Evolutionary conservation across 352 stramenopile genomes (phyloP).

Genomic region (Pythium folliculosum): DNA sequence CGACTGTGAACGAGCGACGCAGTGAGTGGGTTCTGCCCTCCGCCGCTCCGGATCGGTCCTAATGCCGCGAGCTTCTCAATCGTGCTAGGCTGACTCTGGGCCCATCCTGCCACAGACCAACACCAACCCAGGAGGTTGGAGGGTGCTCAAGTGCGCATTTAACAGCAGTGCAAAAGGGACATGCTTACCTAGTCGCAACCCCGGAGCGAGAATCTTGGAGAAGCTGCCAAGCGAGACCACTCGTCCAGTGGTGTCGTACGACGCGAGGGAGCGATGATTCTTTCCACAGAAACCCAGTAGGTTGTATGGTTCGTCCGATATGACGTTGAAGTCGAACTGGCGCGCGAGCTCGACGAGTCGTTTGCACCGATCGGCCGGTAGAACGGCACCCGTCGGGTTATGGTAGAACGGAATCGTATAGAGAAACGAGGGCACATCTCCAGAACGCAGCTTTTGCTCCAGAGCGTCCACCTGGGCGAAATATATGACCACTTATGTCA

Average conservation of each 20-base stretch:
- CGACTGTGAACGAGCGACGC: constrained; percentile 78
- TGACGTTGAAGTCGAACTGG: constrained; percentile 82
- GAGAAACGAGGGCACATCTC: constrained; percentile 83
- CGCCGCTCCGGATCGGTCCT: constrained; percentile 86
- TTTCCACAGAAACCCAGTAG: constrained; percentile 76
- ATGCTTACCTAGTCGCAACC: constrained; percentile 82
- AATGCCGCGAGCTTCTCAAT: constrained; percentile 60
- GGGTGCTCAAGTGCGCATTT: background rate
- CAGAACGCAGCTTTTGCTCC: constrained; percentile 56
- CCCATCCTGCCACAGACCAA: constrained; percentile 43
- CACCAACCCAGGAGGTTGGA: background rate
- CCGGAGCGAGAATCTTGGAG: constrained; percentile 94
- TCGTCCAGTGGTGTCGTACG: constrained; percentile 59
- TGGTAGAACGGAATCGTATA: constrained; percentile 94
- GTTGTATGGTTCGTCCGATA: constrained; percentile 95
- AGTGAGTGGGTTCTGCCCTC: constrained; percentile 91
- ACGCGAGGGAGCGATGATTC: constrained; percentile 57
- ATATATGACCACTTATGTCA: background rate
- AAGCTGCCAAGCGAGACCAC: constrained; percentile 92
- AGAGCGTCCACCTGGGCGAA: constrained; percentile 58
- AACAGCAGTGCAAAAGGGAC: background rate
- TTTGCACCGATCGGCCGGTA: constrained; percentile 66
- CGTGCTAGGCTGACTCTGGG: constrained; percentile 54
- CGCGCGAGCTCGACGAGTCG: constrained; percentile 78
- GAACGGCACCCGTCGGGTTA: constrained; percentile 89